Conservation (phyloP, 1,284 basidiomycete genomes). For the Trichosporon sp. region DNA sequence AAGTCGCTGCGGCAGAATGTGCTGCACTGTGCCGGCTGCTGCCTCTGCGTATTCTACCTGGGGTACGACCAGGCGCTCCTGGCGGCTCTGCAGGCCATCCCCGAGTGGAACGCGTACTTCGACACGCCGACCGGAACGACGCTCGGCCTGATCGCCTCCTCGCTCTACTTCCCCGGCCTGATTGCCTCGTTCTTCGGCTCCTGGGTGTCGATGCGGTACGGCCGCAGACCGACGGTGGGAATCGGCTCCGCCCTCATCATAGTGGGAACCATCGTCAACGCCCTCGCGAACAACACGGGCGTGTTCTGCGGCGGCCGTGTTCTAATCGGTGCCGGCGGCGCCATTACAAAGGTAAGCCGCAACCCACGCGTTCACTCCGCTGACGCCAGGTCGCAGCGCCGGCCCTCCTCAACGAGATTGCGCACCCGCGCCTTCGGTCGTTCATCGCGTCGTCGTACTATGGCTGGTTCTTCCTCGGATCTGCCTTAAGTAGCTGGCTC, state of each 20-base stretch:
- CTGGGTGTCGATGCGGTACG: constrained; percentile 18
- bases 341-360: constrained; percentile 14
- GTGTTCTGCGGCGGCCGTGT: constrained; percentile 12
- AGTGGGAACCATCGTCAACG: constrained; percentile 26
- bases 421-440: constrained; percentile 68
- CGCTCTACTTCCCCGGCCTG: constrained; percentile 12
- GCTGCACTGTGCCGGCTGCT: constrained; percentile 12
- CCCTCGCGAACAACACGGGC: constrained; percentile 16
- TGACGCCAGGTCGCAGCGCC: constrained; percentile 55
- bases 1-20: constrained; percentile 14
- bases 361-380: not conserved
- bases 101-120: constrained; percentile 19
- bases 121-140: constrained; percentile 22
- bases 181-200: constrained; percentile 20
- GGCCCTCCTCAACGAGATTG: constrained; percentile 67
- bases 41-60: constrained; percentile 22
- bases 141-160: constrained; percentile 30
- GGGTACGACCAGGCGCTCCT: constrained; percentile 18
- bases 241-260: constrained; percentile 26
- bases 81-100: constrained; percentile 20
- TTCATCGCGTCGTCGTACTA: constrained; percentile 68
- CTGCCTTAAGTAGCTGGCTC: constrained; percentile 41
- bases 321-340: constrained; percentile 62
- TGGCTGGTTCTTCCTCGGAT: constrained; percentile 68
- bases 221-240: constrained; percentile 20